These are phyloP conservation scores for Sporisorium iseilematis-ciliati DNA, from an alignment of 1,284 basidiomycete species.

Conservation along the genomic window DNA sequence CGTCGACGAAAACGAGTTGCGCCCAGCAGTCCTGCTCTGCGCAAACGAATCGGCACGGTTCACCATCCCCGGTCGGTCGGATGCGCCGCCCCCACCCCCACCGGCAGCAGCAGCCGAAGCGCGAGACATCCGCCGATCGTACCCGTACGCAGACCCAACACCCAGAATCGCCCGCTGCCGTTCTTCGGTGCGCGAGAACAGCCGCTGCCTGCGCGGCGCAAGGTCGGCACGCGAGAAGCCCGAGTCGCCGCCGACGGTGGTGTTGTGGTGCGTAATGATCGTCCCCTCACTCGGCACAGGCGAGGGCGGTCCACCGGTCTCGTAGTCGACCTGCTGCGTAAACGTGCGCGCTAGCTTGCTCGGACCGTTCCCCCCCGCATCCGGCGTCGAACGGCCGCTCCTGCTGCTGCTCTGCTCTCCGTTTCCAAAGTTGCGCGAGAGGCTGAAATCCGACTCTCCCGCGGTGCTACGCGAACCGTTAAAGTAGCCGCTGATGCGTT, in stretches of 20 bases:
- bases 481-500: conserved; percentile 65
- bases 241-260: conserved; percentile 41
- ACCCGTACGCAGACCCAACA: conserved; percentile 60
- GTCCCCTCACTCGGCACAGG: conserved; percentile 52
- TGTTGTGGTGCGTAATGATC: conserved; percentile 53
- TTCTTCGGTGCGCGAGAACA: conserved; percentile 57
- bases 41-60: conserved; percentile 26
- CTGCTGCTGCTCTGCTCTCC: conserved; percentile 7
- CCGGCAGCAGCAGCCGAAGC: conserved; percentile 27
- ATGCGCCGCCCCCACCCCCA: too few relatives aligned
- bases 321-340: conserved; percentile 64
- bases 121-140: conserved; percentile 40
- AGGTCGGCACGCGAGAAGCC: conserved; percentile 47
- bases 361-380: conserved; percentile 6
- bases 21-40: conserved; percentile 28
- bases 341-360: conserved; percentile 55
- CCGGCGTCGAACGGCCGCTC: conserved; percentile 25
- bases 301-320: conserved; percentile 65
- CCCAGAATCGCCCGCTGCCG: conserved; percentile 55
- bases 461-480: conserved; percentile 29
- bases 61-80: neutral
- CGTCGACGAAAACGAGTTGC: conserved; percentile 37
- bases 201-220: conserved; percentile 20
- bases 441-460: conserved; percentile 46
- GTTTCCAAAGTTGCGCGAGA: conserved; percentile 29